Evolutionary conservation across 306 rosid genomes (phyloP), one percentile per base, ranked within the genome.

Genomic region (Rosa lucieae): DNA sequence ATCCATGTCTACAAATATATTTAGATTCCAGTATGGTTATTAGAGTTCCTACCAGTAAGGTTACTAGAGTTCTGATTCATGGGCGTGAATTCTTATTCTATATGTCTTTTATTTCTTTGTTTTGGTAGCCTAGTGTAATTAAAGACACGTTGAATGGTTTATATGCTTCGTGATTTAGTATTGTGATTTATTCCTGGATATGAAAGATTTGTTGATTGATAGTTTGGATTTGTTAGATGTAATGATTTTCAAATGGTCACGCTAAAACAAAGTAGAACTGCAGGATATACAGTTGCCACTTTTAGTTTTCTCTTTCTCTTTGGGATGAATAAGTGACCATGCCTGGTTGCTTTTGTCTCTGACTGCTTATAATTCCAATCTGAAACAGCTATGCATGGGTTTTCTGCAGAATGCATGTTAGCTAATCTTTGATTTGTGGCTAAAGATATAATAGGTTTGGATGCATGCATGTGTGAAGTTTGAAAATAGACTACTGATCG

Each of bases 341-440:
- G 46, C 49, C 4, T 51, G 32, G 99, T 72, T 59, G 70, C 58
- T 59, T 75, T 44, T 14, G 70, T 5, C 78, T 18, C 55, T 59
- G 10, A 14, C 43, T 32, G 13, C 17, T 42, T 9, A 37, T 67
- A 46, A 10, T 59, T 23, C 18, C 44, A 26, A 4, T 2, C 39
- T 26, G 56, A 75, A 75, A 42, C 8, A 56, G 40, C n/a, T 40
- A 53, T 53, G 20, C 77, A n/a, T n/a, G n/a, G n/a, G n/a, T n/a
- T n/a, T 53, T 44, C 40, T 48, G 42, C 52, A 69, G 70, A 62
- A 15, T 72, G 65, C 49, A 51, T 74, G 66, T 73, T 43, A 55
- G 77, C 51, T 53, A 20, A 44, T 73, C 52, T 56, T n/a, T 67
- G 47, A 67, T 39, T 56, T 74, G 6, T 46, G 40, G 10, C 8